Conservation (phyloP, 495 filamentous ascomycete genomes). For the Aspergillus kassunensis region DNA sequence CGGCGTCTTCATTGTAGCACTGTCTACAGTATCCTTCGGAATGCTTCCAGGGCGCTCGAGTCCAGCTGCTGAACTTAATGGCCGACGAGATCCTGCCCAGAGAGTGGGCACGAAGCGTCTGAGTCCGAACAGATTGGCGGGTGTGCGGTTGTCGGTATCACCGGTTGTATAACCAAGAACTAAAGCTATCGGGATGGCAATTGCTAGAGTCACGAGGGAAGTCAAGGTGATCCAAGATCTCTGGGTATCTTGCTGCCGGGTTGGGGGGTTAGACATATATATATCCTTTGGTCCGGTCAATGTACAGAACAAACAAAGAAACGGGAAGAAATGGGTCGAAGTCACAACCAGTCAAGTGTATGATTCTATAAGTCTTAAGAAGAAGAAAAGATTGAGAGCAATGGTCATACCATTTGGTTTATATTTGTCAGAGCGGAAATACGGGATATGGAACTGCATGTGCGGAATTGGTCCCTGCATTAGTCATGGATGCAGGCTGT, state of each 20-base stretch:
- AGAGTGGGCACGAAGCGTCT: constrained; percentile 22
- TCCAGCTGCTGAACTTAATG: neutral
- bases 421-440: constrained; percentile 6
- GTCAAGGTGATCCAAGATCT: constrained; percentile 1
- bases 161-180: neutral
- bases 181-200: constrained; percentile 9
- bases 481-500: constrained; percentile 5
- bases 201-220: constrained; percentile 2
- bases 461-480: neutral
- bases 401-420: too few relatives aligned
- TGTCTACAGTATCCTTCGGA: neutral
- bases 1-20: constrained; percentile 43
- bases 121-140: constrained; percentile 33
- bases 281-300: neutral
- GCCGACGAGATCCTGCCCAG: constrained; percentile 5
- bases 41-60: neutral
- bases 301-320: neutral
- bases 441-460: too few relatives aligned
- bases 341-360: too few relatives aligned
- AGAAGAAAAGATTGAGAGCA: too few relatives aligned
- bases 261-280: constrained; percentile 7
- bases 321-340: too few relatives aligned
- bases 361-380: too few relatives aligned
- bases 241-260: neutral
- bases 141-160: constrained; percentile 5